Evolutionary conservation across 2,329 filamentous ascomycete genomes (phyloP).

Genomic region (Rasamsonia emersonii): DNA sequence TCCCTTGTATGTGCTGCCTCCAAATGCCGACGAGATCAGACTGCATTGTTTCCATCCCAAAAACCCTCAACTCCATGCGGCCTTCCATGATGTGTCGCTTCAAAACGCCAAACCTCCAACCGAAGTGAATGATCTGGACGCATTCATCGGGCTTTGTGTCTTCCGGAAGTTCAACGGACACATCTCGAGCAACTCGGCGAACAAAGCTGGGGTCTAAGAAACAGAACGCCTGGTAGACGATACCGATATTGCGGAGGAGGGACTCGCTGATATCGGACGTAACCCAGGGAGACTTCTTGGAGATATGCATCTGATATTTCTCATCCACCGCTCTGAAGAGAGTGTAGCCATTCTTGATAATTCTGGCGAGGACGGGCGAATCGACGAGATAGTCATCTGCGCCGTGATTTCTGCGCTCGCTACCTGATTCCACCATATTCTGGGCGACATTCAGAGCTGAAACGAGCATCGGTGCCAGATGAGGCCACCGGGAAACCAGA

Average conservation of each 20-base stretch:
- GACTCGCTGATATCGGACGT: slow-evolving; percentile 33
- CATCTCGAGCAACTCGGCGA: slow-evolving; percentile 25
- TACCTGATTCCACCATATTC: slow-evolving; percentile 21
- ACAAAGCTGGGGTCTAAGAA: slow-evolving; percentile 22
- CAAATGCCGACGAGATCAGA: slow-evolving; percentile 60
- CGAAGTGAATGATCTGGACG: slow-evolving; percentile 33
- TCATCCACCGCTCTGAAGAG: slow-evolving; percentile 25
- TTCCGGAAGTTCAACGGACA: slow-evolving; percentile 27
- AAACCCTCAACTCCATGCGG: slow-evolving; percentile 82
- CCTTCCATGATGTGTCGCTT: slow-evolving; percentile 69
- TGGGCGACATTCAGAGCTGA: slow-evolving; percentile 17
- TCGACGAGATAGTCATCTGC: slow-evolving; percentile 15
- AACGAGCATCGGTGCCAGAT: slow-evolving; percentile 16
- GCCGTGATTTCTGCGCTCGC: slow-evolving; percentile 17
- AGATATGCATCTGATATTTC: slow-evolving; percentile 30
- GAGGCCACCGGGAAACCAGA: slow-evolving; percentile 21
- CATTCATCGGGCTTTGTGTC: slow-evolving; percentile 17
- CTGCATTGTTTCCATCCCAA: slow-evolving; percentile 68
- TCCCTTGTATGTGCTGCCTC: slow-evolving; percentile 45
- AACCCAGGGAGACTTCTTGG: slow-evolving; percentile 35
- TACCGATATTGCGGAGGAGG: slow-evolving; percentile 26
- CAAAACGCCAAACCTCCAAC: slow-evolving; percentile 62
- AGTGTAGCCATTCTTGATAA: slow-evolving; percentile 18
- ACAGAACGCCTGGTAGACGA: slow-evolving; percentile 23
- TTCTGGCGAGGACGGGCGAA: slow-evolving; percentile 11